These are phyloP conservation scores for Wickerhamiella australiensis DNA, from an alignment of 805 yeast species.

Conservation along the genomic window DNA sequence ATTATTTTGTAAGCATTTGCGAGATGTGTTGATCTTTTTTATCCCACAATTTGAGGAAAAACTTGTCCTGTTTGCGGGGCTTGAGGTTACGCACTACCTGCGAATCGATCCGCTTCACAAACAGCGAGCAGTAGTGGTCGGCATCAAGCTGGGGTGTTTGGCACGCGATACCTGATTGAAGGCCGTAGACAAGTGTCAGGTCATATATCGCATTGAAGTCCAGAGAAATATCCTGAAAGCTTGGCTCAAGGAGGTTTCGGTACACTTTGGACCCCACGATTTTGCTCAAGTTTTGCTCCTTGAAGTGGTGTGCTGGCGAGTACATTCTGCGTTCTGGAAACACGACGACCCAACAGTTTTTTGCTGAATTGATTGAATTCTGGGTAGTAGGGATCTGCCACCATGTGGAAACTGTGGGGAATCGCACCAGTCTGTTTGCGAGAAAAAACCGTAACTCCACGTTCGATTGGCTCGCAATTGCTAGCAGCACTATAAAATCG, in stretches of 20 bases:
- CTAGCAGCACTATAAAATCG: slow-evolving; percentile 5
- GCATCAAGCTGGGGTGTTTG: background rate
- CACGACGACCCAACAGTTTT: slow-evolving; percentile 1
- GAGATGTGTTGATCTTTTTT: slow-evolving; percentile 5
- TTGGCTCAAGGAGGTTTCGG: background rate
- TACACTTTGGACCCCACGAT: background rate
- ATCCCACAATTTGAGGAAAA: background rate
- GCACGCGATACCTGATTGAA: background rate
- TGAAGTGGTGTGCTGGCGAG: background rate
- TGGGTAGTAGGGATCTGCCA: background rate
- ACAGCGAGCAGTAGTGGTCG: slow-evolving; percentile 3
- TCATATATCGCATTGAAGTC: slow-evolving; percentile 3
- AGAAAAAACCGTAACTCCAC: background rate
- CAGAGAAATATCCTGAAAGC: background rate
- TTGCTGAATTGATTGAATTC: background rate
- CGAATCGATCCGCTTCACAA: background rate
- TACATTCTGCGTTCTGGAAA: slow-evolving; percentile 4
- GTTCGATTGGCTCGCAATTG: background rate
- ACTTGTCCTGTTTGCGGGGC: background rate
- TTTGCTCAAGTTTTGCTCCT: background rate
- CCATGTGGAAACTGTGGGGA: background rate
- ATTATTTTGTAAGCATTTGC: slow-evolving; percentile 1
- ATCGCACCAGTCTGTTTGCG: background rate
- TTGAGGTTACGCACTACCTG: background rate
- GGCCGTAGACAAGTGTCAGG: slow-evolving; percentile 5